Evolutionary conservation across 805 yeast species (phyloP).

Genomic region (Limtongozyma cylindracea): DNA sequence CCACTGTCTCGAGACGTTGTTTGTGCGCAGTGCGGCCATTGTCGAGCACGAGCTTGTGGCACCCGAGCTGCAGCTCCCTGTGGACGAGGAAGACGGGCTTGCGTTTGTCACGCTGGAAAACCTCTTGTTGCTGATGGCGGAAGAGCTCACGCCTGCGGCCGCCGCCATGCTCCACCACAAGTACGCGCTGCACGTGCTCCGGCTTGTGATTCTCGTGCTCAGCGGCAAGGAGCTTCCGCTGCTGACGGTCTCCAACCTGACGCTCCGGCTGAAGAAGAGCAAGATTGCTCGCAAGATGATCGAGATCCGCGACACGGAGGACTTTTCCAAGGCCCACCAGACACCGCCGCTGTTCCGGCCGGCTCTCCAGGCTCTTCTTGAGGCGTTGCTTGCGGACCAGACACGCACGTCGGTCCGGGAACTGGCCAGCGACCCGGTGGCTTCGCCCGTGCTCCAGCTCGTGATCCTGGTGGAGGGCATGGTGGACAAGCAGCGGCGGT

Average conservation of each 20-base stretch:
- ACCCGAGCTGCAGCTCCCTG: constrained; percentile 5
- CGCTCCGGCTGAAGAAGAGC: constrained; percentile 60
- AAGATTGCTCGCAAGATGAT: constrained; percentile 86
- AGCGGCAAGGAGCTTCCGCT: constrained; percentile 66
- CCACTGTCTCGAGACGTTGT: constrained; percentile 73
- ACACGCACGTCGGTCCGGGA: constrained; percentile 28
- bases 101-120: constrained; percentile 16
- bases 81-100: constrained; percentile 8
- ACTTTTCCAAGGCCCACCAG: constrained; percentile 38
- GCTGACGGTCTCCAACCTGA: constrained; percentile 37
- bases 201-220: constrained; percentile 43
- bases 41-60: constrained; percentile 47
- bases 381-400: constrained; percentile 10
- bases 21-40: constrained; percentile 49
- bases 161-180: constrained; percentile 39
- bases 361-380: constrained; percentile 24
- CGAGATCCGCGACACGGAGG: constrained; percentile 58
- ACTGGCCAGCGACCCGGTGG: constrained; percentile 49
- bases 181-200: constrained; percentile 73
- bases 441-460: constrained; percentile 74
- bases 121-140: constrained; percentile 37
- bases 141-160: constrained; percentile 38
- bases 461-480: constrained; percentile 61
- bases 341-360: constrained; percentile 44
- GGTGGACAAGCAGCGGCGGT: constrained; percentile 43